phyloP scores from a whole-genome alignment of 805 yeast species.

The Candida silvatica region DNA sequence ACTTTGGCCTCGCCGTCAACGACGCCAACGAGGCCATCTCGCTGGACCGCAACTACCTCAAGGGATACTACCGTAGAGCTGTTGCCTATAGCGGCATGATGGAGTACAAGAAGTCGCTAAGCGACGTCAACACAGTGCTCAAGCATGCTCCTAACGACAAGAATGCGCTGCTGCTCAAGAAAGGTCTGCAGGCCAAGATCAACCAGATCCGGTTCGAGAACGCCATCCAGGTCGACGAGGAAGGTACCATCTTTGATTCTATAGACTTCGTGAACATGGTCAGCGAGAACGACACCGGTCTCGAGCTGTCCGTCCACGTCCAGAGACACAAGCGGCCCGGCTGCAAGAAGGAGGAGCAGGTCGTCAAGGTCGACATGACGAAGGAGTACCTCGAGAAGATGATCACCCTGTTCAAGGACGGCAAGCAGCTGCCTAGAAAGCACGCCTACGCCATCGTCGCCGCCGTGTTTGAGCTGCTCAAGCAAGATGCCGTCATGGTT shows the following conservation, averaged over 20 bases:
- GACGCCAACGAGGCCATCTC: constrained; percentile 70
- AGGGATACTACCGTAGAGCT: constrained; percentile 85
- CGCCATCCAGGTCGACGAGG: constrained; percentile 73
- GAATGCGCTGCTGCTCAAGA: constrained; percentile 53
- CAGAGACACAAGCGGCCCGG: constrained; percentile 13
- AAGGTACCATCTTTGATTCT: constrained; percentile 36
- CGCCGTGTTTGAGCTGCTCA: constrained; percentile 57
- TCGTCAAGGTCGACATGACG: constrained; percentile 32
- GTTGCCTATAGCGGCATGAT: constrained; percentile 69
- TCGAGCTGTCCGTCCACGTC: constrained; percentile 34
- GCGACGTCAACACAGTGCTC: constrained; percentile 59
- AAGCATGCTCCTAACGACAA: constrained; percentile 58
- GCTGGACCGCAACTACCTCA: constrained; percentile 57
- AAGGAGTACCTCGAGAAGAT: constrained; percentile 51
- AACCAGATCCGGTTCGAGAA: constrained; percentile 73
- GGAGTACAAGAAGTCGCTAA: constrained; percentile 65
- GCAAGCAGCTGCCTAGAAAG: constrained; percentile 67
- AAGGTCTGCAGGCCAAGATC: constrained; percentile 55
- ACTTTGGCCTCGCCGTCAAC: constrained; percentile 75
- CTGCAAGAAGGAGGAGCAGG: constrained; percentile 9
- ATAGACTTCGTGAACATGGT: constrained; percentile 39
- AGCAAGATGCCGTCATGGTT: constrained; percentile 60
- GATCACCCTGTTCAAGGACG: constrained; percentile 65
- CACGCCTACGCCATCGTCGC: constrained; percentile 78
- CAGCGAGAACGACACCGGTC: constrained; percentile 51